These are phyloP conservation scores for Colletotrichum sp. DNA, from an alignment of 2,329 filamentous ascomycete genomes.

Conservation along the genomic window DNA sequence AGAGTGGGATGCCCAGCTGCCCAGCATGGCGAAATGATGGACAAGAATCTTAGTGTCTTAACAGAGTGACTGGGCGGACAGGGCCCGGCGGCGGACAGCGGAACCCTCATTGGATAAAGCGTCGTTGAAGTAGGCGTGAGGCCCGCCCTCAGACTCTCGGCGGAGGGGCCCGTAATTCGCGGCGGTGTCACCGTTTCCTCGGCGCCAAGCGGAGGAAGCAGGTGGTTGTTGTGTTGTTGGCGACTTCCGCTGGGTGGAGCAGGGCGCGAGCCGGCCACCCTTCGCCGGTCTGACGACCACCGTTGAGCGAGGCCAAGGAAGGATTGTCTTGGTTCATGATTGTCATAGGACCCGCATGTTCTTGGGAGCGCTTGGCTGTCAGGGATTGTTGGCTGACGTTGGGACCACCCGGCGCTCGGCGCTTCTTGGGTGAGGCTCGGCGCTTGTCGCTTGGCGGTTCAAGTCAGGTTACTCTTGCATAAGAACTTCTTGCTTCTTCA, in stretches of 20 bases:
- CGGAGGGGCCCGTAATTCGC: conserved; percentile 3
- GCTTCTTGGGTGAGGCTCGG: conserved; percentile 15
- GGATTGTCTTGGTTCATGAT: not conserved
- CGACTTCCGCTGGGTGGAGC: not conserved
- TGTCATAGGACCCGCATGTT: not conserved
- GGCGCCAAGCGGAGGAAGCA: conserved; percentile 12
- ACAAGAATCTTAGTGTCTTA: conserved; percentile 12
- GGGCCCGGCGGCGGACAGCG: not conserved
- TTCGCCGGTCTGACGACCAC: not conserved
- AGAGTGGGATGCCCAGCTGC: conserved; percentile 6
- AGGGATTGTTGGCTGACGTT: not conserved
- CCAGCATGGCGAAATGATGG: not conserved
- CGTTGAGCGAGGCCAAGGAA: conserved; percentile 1
- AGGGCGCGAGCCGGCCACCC: not conserved
- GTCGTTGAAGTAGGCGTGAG: not conserved
- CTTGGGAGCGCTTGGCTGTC: conserved; percentile 9
- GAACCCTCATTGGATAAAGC: not conserved
- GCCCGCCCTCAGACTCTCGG: not conserved
- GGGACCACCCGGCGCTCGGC: not conserved
- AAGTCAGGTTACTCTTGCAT: not conserved
- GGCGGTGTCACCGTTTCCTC: conserved; percentile 1
- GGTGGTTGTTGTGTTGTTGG: not conserved
- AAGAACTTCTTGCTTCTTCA: not conserved
- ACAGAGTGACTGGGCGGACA: not conserved
- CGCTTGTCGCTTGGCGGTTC: conserved; percentile 13